Evolutionary conservation across 768 basidiomycete species (phyloP).

Genomic region (Lactarius trivialis): DNA sequence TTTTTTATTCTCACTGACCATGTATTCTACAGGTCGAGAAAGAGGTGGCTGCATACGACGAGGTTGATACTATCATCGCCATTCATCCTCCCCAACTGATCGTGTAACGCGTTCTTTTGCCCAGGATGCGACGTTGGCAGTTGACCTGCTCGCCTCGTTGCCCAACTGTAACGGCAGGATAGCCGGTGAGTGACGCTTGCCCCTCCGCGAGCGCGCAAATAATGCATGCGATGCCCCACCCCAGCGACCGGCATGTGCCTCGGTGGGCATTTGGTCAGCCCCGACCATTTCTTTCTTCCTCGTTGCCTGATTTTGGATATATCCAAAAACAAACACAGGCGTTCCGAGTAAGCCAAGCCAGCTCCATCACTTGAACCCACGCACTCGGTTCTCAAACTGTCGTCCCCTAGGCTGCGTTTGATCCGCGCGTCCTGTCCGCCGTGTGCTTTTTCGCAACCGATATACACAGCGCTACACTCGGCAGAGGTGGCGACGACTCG

Average conservation of each 20-base stretch:
- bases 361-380: no score
- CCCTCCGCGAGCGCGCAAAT: not conserved
- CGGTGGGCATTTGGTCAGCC: conserved; percentile 71
- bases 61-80: conserved; percentile 39
- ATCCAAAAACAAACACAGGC: conserved; percentile 34
- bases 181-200: conserved; percentile 45
- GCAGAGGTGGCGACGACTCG: conserved; percentile 71
- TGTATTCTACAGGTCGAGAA: conserved; percentile 67
- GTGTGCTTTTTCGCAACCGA: conserved; percentile 97
- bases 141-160: conserved; percentile 68
- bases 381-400: not conserved
- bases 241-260: conserved; percentile 87
- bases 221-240: conserved; percentile 19
- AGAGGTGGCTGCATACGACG: conserved; percentile 79
- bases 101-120: not conserved
- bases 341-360: conserved; percentile 41
- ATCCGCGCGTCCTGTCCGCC: conserved; percentile 70
- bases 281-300: conserved; percentile 8
- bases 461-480: conserved; percentile 81
- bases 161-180: conserved; percentile 89
- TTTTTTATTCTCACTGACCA: not conserved
- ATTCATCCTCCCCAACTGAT: not conserved
- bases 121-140: conserved; percentile 70
- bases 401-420: conserved; percentile 69
- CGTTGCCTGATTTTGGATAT: conserved; percentile 31